phyloP scores from a whole-genome alignment of 441 rosid species.

The Isatis lusitanica region DNA sequence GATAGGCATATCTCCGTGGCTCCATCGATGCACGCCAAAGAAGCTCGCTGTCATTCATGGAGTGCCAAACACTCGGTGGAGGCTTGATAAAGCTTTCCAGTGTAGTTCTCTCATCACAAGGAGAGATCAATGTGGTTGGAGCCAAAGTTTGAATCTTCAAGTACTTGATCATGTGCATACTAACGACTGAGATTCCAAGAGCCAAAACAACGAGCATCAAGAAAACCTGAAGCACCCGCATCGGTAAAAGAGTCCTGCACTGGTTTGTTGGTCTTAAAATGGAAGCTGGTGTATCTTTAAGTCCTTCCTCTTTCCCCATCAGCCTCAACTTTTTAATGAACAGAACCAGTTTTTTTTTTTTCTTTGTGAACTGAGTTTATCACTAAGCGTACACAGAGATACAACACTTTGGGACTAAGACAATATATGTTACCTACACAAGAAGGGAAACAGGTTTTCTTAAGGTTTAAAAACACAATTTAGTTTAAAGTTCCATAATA shows the following conservation, averaged over 20 bases:
- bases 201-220: slow-evolving; percentile 51
- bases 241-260: slow-evolving; percentile 43
- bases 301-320: slow-evolving; percentile 52
- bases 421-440: not conserved
- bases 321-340: slow-evolving; percentile 16
- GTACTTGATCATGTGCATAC: slow-evolving; percentile 55
- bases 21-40: slow-evolving; percentile 71
- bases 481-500: not conserved
- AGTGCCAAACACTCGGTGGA: slow-evolving; percentile 50
- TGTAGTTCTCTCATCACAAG: slow-evolving; percentile 39
- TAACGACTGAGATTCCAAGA: slow-evolving; percentile 58
- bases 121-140: slow-evolving; percentile 45
- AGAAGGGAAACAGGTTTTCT: not conserved
- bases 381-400: not conserved
- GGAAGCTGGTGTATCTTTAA: slow-evolving; percentile 41
- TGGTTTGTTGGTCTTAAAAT: slow-evolving; percentile 39
- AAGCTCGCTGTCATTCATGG: slow-evolving; percentile 65
- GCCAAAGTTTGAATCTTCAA: slow-evolving; percentile 41
- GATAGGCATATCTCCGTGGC: slow-evolving; percentile 50
- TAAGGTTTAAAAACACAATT: not conserved
- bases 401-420: not conserved
- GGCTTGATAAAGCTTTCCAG: slow-evolving; percentile 59
- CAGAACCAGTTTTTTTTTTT: not conserved
- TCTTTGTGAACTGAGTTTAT: not conserved
- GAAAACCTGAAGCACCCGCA: slow-evolving; percentile 54